Percentiles rank a stretch among this genome's conserved stretches.
Evolutionary conservation across 495 filamentous ascomycete genomes (phyloP).

Genomic region (Neurospora sp.): DNA sequence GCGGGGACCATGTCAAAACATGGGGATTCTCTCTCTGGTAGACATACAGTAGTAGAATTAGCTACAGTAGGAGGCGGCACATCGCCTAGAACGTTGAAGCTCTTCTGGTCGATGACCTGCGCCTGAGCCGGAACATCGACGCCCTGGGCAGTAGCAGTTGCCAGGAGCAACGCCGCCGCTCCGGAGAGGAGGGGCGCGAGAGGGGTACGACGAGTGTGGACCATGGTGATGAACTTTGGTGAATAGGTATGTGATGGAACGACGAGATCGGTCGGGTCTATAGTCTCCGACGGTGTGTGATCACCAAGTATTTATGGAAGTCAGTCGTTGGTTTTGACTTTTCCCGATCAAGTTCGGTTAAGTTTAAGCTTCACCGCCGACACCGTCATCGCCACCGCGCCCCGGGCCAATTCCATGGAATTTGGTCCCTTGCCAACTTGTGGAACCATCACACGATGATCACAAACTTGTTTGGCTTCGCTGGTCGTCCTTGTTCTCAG

Average conservation of each 20-base stretch:
- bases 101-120: constrained; percentile 34
- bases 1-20: not conserved
- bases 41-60: constrained; percentile 18
- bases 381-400: not conserved
- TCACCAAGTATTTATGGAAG: not conserved
- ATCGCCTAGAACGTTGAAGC: constrained; percentile 26
- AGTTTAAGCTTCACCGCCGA: not conserved
- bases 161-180: not conserved
- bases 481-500: not conserved
- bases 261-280: not conserved
- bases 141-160: not conserved
- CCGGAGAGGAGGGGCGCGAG: not conserved
- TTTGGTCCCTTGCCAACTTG: not conserved
- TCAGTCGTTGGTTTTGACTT: not conserved
- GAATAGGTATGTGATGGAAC: not conserved
- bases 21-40: not conserved
- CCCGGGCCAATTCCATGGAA: not conserved
- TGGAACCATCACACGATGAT: not conserved
- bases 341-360: not conserved
- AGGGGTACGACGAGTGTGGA: not conserved
- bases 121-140: constrained; percentile 27
- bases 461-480: not conserved
- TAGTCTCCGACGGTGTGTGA: not conserved
- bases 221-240: not conserved
- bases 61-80: constrained; percentile 19